Evolutionary conservation across 179 eudicot genomes (phyloP).

Genomic region (Pouteria campechiana): DNA sequence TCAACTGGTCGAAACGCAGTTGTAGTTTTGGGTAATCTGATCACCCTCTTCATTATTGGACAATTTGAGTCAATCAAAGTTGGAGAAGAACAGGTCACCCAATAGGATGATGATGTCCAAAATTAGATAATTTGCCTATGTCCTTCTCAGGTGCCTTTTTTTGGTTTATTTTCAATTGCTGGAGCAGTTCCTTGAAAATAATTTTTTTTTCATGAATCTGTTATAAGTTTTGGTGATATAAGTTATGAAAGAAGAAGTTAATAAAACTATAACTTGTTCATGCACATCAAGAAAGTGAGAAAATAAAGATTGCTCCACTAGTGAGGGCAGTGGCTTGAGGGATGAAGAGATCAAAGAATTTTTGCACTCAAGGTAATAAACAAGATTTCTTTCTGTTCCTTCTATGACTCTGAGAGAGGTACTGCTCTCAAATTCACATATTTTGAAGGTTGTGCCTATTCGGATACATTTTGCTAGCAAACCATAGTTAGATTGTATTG

Average conservation of each 20-base stretch:
- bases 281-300: conserved; percentile 41
- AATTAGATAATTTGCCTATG: conserved; percentile 9
- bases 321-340: conserved; percentile 50
- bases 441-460: no score
- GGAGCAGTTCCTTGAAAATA: not conserved
- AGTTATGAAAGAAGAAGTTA: no score
- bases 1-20: conserved; percentile 4
- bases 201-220: no score
- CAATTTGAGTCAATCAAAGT: conserved; percentile 31
- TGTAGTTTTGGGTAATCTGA: conserved; percentile 1
- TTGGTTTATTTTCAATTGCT: not conserved
- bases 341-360: conserved; percentile 79
- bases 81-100: conserved; percentile 11
- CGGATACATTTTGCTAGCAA: no score
- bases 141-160: not conserved
- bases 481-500: no score
- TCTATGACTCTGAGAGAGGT: conserved; percentile 1
- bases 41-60: conserved; percentile 12
- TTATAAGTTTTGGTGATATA: no score
- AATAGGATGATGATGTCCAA: conserved; percentile 3
- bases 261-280: no score
- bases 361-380: conserved; percentile 54
- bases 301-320: conserved; percentile 14
- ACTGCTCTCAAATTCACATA: no score
- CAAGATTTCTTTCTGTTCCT: not conserved